Conservation (phyloP, 345 rosid genomes). For the Hibiscus syriacus region DNA sequence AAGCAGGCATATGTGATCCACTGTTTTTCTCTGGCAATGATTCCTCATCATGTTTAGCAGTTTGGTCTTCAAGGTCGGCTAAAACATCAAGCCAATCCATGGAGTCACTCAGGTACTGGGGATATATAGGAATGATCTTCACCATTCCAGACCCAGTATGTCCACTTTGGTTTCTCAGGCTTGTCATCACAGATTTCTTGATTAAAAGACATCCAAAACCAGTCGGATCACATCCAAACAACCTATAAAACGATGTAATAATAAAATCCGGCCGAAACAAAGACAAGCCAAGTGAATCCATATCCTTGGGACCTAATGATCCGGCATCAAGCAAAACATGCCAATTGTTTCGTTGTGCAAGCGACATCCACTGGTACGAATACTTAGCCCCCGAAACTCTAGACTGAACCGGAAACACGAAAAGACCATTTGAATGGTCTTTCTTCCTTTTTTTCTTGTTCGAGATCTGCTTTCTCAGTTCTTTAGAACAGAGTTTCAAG, state of each 20-base stretch:
- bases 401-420: slow-evolving; percentile 83
- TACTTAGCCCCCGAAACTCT: slow-evolving; percentile 76
- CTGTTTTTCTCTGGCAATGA: slow-evolving; percentile 25
- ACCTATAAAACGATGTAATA: slow-evolving; percentile 65
- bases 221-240: slow-evolving; percentile 72
- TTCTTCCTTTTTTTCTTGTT: slow-evolving; percentile 75
- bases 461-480: slow-evolving; percentile 63
- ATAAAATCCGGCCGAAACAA: slow-evolving; percentile 82
- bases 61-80: slow-evolving; percentile 39
- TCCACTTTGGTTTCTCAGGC: slow-evolving; percentile 54
- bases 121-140: slow-evolving; percentile 59
- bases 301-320: slow-evolving; percentile 82
- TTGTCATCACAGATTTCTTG: slow-evolving; percentile 72
- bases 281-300: slow-evolving; percentile 80
- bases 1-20: slow-evolving; percentile 55
- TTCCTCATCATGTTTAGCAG: slow-evolving; percentile 27
- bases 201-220: slow-evolving; percentile 84
- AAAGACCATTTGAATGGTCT: slow-evolving; percentile 64
- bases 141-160: slow-evolving; percentile 72
- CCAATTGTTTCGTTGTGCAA: slow-evolving; percentile 79
- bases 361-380: slow-evolving; percentile 86
- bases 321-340: slow-evolving; percentile 83
- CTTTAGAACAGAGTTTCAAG: slow-evolving; percentile 69
- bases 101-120: slow-evolving; percentile 69
- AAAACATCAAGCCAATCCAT: slow-evolving; percentile 58